phyloP scores from a whole-genome alignment of 1,284 basidiomycete species.

The Pseudozyma thailandica region DNA sequence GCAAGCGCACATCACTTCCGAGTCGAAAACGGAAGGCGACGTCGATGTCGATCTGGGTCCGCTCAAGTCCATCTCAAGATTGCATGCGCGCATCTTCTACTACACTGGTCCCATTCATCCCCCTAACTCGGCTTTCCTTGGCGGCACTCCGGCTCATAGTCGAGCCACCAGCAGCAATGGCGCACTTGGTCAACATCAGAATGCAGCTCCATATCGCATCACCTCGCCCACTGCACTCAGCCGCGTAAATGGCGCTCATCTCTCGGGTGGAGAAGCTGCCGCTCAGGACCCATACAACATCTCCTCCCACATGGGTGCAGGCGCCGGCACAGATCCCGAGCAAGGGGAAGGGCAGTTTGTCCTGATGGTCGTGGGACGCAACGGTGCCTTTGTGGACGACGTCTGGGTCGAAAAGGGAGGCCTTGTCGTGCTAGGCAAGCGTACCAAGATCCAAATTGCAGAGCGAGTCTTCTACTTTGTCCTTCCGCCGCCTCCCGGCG shows the following conservation, averaged over 20 bases:
- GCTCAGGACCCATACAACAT: constrained; percentile 32
- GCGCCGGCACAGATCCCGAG: constrained; percentile 21
- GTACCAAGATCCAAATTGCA: constrained; percentile 97
- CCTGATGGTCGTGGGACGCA: constrained; percentile 88
- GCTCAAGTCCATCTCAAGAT: constrained; percentile 92
- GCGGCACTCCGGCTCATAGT: constrained; percentile 33
- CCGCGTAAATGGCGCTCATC: constrained; percentile 39
- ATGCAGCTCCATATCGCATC: constrained; percentile 32
- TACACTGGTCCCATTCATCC: constrained; percentile 50
- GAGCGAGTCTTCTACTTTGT: constrained; percentile 97
- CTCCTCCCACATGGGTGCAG: constrained; percentile 16
- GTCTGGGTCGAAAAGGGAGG: constrained; percentile 90
- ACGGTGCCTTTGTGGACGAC: constrained; percentile 97
- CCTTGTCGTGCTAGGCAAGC: constrained; percentile 72
- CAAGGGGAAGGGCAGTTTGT: constrained; percentile 79
- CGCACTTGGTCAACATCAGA: too few species aligned
- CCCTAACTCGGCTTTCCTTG: constrained; percentile 28
- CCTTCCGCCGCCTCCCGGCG: constrained; percentile 73
- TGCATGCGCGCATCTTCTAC: constrained; percentile 90
- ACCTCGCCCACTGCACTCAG: constrained; percentile 42
- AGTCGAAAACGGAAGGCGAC: constrained; percentile 52
- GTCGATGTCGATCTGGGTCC: constrained; percentile 93
- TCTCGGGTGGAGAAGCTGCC: constrained; percentile 14
- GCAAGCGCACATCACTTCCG: constrained; percentile 52
- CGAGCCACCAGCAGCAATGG: constrained; percentile 28